These are phyloP conservation scores for Phytophthora fragariaefolia DNA, from an alignment of 352 stramenopile genomes.

Conservation along the genomic window DNA sequence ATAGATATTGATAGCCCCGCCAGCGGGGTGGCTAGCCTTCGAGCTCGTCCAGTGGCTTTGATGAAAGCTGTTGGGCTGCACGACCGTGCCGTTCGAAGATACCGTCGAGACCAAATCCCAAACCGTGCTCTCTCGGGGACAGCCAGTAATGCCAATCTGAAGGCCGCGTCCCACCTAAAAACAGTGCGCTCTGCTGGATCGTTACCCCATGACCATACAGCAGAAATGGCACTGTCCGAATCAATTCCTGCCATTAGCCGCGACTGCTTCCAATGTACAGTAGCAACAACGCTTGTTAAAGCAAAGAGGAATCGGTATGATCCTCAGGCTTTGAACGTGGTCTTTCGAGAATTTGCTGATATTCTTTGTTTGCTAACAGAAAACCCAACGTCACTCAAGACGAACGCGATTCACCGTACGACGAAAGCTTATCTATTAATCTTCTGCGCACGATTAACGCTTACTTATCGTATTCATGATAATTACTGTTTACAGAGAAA, in stretches of 20 bases:
- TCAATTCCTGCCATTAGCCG: conserved; percentile 39
- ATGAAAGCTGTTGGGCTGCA: conserved; percentile 60
- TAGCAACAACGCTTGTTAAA: conserved; percentile 10
- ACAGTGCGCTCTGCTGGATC: conserved; percentile 27
- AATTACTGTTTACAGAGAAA: conserved; percentile 40
- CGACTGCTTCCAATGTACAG: conserved; percentile 69
- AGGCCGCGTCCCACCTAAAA: conserved; percentile 27
- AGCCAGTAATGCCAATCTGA: conserved; percentile 42
- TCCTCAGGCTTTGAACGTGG: background rate
- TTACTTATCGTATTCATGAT: conserved; percentile 10
- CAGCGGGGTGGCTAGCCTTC: conserved; percentile 41
- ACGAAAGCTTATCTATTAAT: conserved; percentile 5
- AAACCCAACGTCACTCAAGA: conserved; percentile 25
- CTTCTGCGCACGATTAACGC: background rate
- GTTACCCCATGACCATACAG: conserved; percentile 10
- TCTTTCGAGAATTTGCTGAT: background rate
- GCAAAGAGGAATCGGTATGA: conserved; percentile 24
- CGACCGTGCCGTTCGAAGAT: conserved; percentile 73
- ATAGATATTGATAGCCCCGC: conserved; percentile 52
- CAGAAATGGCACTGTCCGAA: background rate
- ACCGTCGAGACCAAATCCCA: conserved; percentile 68
- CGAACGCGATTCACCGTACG: conserved; percentile 30
- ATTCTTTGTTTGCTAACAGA: background rate
- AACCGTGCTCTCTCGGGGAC: conserved; percentile 60
- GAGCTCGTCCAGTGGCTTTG: conserved; percentile 42